Base-by-base conservation (phyloP, 176 grass and related monocot species). In the Lolium multiflorum region DNA sequence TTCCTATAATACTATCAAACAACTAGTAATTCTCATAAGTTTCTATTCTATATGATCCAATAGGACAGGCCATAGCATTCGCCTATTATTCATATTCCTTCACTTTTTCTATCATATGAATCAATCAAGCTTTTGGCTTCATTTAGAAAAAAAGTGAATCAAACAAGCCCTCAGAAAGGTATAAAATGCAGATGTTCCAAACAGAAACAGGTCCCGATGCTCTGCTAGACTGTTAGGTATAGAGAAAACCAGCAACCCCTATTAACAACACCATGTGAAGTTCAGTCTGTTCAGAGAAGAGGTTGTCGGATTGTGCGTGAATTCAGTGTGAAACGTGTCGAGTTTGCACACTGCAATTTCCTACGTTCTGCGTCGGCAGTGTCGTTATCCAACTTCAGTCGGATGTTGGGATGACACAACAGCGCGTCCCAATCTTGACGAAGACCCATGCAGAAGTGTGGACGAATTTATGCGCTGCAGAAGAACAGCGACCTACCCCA, bases 281-380 rank as follows among this genome's bases (percentile, higher is more conserved):
- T 47, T 75, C 49, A 49, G 59, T 48, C 47, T 31, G 50, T 47
- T 75, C 49, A 49, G 59, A 59, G n/a, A 70, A 16, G 11, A 70
- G 28, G 58, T 7, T 35, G 63, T 39, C 44, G 71, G 82, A 79
- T 65, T 76, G 52, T 73, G 63, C 21, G 65, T 28, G 46, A 66
- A 20, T 79, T 50, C 65, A 11, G 84, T 87, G 84, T 55, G 84
- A 87, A 90, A 71, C 80, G 18, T 56, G 89, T 71, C 64, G 41
- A 35, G 71, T 63, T 37, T 47, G 68, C 51, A 58, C 79, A 25
- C 35, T 46, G 35, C 55, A 47, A 60, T 20, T 78, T 78, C 39
- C 58, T 9, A 37, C 55, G 49, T 20, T 35, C 3, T 35, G 31
- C 10, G 13, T 57, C 54, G 31, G 2, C 62, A 35, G 47, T 13